A percentile compares a stretch with the other conserved stretches of the same genome.
Evolutionary conservation across 345 rosid species (phyloP).

Genomic region (Odontarrhena argentea): DNA sequence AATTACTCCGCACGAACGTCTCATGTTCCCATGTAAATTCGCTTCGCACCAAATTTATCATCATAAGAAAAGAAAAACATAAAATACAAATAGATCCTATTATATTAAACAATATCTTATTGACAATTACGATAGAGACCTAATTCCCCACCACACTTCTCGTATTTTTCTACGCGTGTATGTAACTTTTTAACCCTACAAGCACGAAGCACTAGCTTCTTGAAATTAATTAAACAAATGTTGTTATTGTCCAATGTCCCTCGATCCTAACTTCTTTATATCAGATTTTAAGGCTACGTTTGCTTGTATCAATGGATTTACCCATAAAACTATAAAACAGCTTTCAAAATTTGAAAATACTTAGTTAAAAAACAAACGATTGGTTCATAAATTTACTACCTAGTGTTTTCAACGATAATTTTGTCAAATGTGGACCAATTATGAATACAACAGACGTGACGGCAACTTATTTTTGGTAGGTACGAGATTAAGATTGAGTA

Average conservation of each 20-base stretch:
- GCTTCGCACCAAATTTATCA: not conserved
- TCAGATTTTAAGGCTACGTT: not conserved
- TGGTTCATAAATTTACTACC: not conserved
- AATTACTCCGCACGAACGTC: constrained; percentile 1
- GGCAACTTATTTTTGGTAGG: constrained; percentile 28
- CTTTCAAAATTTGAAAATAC: not conserved
- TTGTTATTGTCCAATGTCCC: constrained; percentile 33
- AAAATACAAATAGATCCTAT: not conserved
- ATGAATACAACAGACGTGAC: constrained; percentile 30
- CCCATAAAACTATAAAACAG: not conserved
- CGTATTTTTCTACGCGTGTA: constrained; percentile 23
- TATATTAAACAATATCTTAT: not conserved
- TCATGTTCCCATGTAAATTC: not conserved
- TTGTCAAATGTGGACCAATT: constrained; percentile 14
- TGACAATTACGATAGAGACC: constrained; percentile 7
- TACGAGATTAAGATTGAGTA: constrained; percentile 32
- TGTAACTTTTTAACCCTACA: constrained; percentile 34
- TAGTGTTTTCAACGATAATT: constrained; percentile 7
- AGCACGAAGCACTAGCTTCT: constrained; percentile 37
- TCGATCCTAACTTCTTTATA: not conserved
- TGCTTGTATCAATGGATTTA: constrained; percentile 6
- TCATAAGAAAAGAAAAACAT: not conserved
- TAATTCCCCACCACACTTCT: constrained; percentile 12
- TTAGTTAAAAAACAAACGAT: not conserved
- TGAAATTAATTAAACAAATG: constrained; percentile 2